Base-by-base conservation (phyloP, 2,329 filamentous ascomycete species). In the Chrysoporthe deuterocubensis region DNA sequence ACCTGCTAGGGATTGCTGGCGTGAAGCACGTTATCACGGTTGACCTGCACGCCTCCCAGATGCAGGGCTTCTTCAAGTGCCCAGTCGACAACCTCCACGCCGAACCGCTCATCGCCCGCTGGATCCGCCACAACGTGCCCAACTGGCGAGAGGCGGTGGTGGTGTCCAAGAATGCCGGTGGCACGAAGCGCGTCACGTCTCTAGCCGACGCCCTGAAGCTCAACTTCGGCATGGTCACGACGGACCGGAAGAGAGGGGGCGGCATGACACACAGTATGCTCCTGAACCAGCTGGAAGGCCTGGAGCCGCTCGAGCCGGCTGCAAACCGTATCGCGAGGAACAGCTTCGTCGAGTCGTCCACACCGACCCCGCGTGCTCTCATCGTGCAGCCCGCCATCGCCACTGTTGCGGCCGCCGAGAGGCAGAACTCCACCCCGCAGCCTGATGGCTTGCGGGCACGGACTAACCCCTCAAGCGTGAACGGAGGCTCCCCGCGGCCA, bases 41-140 rank as follows among this genome's bases (percentile, higher is more conserved):
- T 76, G 96, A 99, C 77, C 87, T 99, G 42, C 96, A 99, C 82
- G 92, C 92, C 64, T 94, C 92, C n/a, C 96, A 98, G 82, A 98
- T 98, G 93, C 96, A 99, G 81, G 96, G 96, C 68, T 99, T 99
- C 83, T 99, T 99, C 86, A 92, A 92, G 76, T 97, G 95, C 74
- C 96, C 96, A 0, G 95, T 99, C 69, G 96, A 99, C 80, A 98
- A 99, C 76, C 89, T 99, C 64, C 93, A 97, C 74, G 96, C 96
- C 63, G 96, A 99, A 79, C 95, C 96, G 18, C 87, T 98, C 71
- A 93, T 99, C 75, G 94, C 95, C 65, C 92, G 93, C 74, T 99
- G 96, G 96, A 97, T 99, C 75, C 90, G 91, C 69, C 89, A 91
- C 78, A 96, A 97, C 76, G 91, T 99, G 50, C 85, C 88, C 16